phyloP scores from a whole-genome alignment of 148 eudicot genomes.

The Camellia granthamiana region DNA sequence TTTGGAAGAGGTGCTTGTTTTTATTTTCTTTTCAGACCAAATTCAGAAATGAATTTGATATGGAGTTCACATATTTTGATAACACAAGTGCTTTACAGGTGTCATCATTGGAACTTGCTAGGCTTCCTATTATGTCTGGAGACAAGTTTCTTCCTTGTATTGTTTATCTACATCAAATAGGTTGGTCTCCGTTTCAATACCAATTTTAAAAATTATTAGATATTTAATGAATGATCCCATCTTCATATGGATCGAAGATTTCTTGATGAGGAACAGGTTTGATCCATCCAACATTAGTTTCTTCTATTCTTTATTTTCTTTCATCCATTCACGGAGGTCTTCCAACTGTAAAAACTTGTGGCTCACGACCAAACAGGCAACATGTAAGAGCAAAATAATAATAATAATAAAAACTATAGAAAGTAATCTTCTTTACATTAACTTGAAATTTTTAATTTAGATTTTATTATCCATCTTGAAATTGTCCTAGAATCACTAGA shows the following conservation, averaged over 20 bases:
- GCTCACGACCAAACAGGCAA: too few relatives aligned
- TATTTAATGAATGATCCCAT: neutral
- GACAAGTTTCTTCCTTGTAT: conserved; percentile 54
- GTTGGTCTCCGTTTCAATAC: conserved; percentile 36
- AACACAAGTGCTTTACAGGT: conserved; percentile 48
- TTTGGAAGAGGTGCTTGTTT: conserved; percentile 68
- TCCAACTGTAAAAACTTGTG: too few relatives aligned
- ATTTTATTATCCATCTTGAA: too few relatives aligned
- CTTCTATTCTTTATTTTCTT: neutral
- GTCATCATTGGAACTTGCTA: conserved; percentile 78
- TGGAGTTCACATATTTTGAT: neutral
- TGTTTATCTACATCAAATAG: conserved; percentile 87
- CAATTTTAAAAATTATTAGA: neutral
- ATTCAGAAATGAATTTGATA: neutral
- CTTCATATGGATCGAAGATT: neutral
- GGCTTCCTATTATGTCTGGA: conserved; percentile 60
- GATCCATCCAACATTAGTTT: neutral
- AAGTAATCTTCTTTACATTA: too few relatives aligned
- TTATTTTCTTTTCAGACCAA: conserved; percentile 12
- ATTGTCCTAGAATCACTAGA: too few relatives aligned
- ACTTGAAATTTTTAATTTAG: too few relatives aligned
- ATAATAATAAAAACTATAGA: too few relatives aligned
- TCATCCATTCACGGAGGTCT: neutral
- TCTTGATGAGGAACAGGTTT: neutral
- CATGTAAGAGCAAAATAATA: too few relatives aligned